phyloP scores from a whole-genome alignment of 2,329 filamentous ascomycete genomes.

The Polytolypa hystricis region DNA sequence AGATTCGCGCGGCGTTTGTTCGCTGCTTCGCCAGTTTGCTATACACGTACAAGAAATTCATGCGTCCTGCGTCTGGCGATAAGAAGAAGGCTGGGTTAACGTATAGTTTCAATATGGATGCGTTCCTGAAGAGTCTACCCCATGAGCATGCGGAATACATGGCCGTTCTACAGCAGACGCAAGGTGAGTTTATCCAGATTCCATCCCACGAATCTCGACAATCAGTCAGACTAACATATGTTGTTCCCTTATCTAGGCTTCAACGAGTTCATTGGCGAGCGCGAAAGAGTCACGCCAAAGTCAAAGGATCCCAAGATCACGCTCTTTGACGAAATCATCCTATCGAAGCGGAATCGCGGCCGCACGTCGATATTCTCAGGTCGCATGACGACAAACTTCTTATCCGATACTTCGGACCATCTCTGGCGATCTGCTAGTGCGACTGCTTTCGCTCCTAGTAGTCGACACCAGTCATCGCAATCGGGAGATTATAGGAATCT shows the following conservation, averaged over 20 bases:
- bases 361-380: constrained; percentile 46
- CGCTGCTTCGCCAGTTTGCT: constrained; percentile 58
- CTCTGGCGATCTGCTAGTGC: constrained; percentile 53
- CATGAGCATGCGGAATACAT: constrained; percentile 55
- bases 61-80: constrained; percentile 48
- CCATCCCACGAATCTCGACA: too few relatives aligned
- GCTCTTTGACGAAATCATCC: constrained; percentile 54
- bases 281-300: constrained; percentile 42
- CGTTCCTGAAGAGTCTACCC: constrained; percentile 53
- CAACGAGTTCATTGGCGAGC: constrained; percentile 55
- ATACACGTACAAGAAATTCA: constrained; percentile 57
- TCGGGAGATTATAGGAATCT: constrained; percentile 43
- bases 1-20: constrained; percentile 57
- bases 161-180: constrained; percentile 51
- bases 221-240: too few relatives aligned
- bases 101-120: constrained; percentile 57
- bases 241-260: constrained; percentile 34
- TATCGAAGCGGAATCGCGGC: constrained; percentile 53
- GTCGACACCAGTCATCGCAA: constrained; percentile 33
- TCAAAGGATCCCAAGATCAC: constrained; percentile 46
- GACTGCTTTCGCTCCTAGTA: constrained; percentile 43
- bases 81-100: constrained; percentile 52
- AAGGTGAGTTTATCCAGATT: constrained; percentile 42
- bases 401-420: constrained; percentile 53
- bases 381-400: constrained; percentile 41